Evolutionary conservation across 352 stramenopile genomes (phyloP).

Genomic region (Globisporangium cystogenes): DNA sequence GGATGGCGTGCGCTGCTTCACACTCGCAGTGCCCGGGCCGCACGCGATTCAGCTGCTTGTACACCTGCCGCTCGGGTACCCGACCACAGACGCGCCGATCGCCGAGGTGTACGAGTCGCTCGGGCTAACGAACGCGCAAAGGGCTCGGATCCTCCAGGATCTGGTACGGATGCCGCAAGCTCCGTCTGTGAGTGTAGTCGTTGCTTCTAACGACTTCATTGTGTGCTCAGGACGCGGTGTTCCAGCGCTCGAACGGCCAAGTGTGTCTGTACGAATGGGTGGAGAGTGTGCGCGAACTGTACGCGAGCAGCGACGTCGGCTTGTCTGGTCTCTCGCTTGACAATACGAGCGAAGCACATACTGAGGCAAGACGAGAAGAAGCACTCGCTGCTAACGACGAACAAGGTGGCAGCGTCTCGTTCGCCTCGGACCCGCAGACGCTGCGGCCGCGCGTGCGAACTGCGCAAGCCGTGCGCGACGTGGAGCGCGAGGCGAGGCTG

Average conservation of each 20-base stretch:
- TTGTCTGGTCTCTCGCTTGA: constrained; percentile 5
- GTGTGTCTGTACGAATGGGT: constrained; percentile 88
- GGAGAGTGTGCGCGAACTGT: constrained; percentile 73
- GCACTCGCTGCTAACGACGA: constrained; percentile 3
- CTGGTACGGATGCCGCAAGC: constrained; percentile 26
- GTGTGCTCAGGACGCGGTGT: constrained; percentile 42
- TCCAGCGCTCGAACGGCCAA: constrained; percentile 64
- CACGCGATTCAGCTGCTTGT: constrained; percentile 67
- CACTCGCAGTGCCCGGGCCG: constrained; percentile 45
- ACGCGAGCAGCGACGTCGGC: constrained; percentile 38
- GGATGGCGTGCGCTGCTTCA: constrained; percentile 43
- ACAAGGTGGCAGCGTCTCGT: constrained; percentile 18
- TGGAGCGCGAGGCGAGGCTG: constrained; percentile 41
- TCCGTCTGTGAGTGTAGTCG: not conserved
- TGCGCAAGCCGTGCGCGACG: constrained; percentile 49
- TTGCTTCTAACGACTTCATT: not conserved
- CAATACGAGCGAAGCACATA: not conserved
- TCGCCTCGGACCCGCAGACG: constrained; percentile 51
- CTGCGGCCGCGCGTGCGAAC: constrained; percentile 58
- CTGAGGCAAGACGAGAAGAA: not conserved
- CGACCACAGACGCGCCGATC: constrained; percentile 58
- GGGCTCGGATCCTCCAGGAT: constrained; percentile 55
- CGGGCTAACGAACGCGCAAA: constrained; percentile 61
- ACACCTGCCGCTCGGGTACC: constrained; percentile 68
- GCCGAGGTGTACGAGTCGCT: constrained; percentile 81